Evolutionary conservation across 1,284 basidiomycete genomes (phyloP).

Genomic region (Ustilago loliicola): DNA sequence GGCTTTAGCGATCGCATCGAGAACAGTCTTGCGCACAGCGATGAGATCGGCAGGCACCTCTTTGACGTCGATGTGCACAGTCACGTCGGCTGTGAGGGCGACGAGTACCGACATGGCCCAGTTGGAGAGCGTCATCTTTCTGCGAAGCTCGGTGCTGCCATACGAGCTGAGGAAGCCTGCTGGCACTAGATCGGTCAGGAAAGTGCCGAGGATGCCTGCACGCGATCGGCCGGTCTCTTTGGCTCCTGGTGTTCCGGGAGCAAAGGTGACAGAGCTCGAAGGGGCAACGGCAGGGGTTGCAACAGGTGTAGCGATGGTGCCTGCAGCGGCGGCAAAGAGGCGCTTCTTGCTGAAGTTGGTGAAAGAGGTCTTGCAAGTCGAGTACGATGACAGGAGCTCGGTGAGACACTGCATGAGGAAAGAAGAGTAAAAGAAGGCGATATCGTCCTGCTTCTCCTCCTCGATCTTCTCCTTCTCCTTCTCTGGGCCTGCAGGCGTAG

Average conservation of each 20-base stretch:
- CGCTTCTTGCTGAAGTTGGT: slow-evolving; percentile 79
- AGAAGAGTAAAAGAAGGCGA: slow-evolving; percentile 78
- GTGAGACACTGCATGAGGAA: slow-evolving; percentile 93
- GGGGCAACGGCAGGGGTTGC: slow-evolving; percentile 79
- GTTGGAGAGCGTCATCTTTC: slow-evolving; percentile 70
- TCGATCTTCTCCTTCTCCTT: slow-evolving; percentile 32
- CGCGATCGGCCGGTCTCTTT: slow-evolving; percentile 31
- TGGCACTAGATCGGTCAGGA: slow-evolving; percentile 68
- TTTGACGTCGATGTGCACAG: slow-evolving; percentile 77
- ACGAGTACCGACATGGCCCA: slow-evolving; percentile 94
- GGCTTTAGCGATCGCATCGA: slow-evolving; percentile 87
- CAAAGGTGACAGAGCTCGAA: slow-evolving; percentile 82
- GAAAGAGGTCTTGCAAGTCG: slow-evolving; percentile 88
- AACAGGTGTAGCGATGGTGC: slow-evolving; percentile 75
- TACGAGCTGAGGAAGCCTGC: slow-evolving; percentile 65
- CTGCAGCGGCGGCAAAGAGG: slow-evolving; percentile 71
- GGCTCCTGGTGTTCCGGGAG: slow-evolving; percentile 61
- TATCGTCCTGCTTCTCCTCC: slow-evolving; percentile 49
- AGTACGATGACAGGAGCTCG: slow-evolving; percentile 93
- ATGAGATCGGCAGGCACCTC: slow-evolving; percentile 79
- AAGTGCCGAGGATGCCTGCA: slow-evolving; percentile 55
- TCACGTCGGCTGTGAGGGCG: slow-evolving; percentile 88
- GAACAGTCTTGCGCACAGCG: slow-evolving; percentile 87
- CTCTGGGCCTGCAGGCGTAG: neutral
- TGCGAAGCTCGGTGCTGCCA: slow-evolving; percentile 64